Base-by-base conservation (phyloP, 1,284 basidiomycete species). In the Xerocomus nothofagi region DNA sequence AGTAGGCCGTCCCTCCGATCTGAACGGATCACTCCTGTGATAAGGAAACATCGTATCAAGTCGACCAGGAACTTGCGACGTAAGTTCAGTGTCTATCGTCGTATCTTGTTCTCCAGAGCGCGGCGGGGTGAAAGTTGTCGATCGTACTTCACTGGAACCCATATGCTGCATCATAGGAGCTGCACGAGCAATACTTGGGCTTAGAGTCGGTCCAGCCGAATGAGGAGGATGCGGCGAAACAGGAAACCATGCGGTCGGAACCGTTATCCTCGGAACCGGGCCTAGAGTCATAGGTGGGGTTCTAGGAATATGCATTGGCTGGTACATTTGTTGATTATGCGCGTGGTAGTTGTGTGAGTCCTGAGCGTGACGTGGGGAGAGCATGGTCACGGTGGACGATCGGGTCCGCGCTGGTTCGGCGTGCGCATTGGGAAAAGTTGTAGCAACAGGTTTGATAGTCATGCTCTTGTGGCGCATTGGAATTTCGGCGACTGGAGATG, bases 31-130 rank as follows among this genome's bases (percentile, higher is more conserved):
- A 27, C 55, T 56, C 24, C 52, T 47, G 24, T 54, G 37, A 36
- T 58, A 60, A 4, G 53, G 51, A 26, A 70, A 70, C 11, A 71
- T 58, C 11, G 73, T 60, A 54, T 77, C 77, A 43, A 74, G 70
- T 44, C 70, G 71, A 44, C 71, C 68, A 3, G 77, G 70, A 45
- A 75, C 69, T 18, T 75, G 73, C 4, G 23, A 44, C 47, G 20
- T 38, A 24, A 37, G 38, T 27, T 80, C 74, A 36, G 75, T 65
- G 15, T 72, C 73, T 33, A 65, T 64, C 57, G 74, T 75, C 32
- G 73, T 54, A 36, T 71, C 71, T 18, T 68, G 69, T 43, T 78
- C 72, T 4, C 65, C 61, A 9, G 71, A 70, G 45, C 65, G 66
- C 2, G 75, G 77, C 3, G 77, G 73, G 11, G 58, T 61, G 23